Evolutionary conservation across 176 grass and related monocot species (phyloP).

Genomic region (Areca catechu): DNA sequence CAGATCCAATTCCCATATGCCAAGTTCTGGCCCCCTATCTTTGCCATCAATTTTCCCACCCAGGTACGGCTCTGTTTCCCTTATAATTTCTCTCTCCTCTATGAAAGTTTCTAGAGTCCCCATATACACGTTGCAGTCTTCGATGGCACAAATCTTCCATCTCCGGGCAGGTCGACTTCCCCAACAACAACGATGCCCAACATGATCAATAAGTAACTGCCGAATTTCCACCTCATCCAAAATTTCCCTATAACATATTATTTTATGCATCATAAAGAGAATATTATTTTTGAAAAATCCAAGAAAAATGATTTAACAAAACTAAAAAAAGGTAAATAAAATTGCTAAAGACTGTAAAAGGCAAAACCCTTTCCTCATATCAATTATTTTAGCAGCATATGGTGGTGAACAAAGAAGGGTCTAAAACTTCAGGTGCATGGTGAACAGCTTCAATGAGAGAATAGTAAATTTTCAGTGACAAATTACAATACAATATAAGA

Average conservation of each 20-base stretch:
- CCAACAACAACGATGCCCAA: slow-evolving; percentile 87
- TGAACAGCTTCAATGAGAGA: background rate
- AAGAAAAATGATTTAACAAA: no score
- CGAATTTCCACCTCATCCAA: slow-evolving; percentile 86
- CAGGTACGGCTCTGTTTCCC: slow-evolving; percentile 40
- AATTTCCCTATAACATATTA: slow-evolving; percentile 34
- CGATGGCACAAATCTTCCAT: slow-evolving; percentile 71
- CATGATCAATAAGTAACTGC: slow-evolving; percentile 73
- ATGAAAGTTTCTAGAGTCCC: slow-evolving; percentile 89
- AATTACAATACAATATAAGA: no score
- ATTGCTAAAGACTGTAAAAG: no score
- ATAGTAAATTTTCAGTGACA: background rate
- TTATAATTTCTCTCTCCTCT: slow-evolving; percentile 62
- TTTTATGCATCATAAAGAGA: no score
- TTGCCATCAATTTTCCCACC: slow-evolving; percentile 65
- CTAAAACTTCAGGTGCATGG: no score
- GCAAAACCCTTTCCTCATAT: no score
- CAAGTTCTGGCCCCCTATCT: slow-evolving; percentile 41
- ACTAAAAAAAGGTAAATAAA: no score
- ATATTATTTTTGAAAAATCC: no score
- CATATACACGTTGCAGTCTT: slow-evolving; percentile 79
- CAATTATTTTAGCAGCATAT: no score
- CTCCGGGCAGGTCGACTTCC: slow-evolving; percentile 66
- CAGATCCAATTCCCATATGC: slow-evolving; percentile 86
- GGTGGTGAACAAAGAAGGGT: no score